Conservation (phyloP, 2,329 filamentous ascomycete species). For the Periconia digitata region DNA sequence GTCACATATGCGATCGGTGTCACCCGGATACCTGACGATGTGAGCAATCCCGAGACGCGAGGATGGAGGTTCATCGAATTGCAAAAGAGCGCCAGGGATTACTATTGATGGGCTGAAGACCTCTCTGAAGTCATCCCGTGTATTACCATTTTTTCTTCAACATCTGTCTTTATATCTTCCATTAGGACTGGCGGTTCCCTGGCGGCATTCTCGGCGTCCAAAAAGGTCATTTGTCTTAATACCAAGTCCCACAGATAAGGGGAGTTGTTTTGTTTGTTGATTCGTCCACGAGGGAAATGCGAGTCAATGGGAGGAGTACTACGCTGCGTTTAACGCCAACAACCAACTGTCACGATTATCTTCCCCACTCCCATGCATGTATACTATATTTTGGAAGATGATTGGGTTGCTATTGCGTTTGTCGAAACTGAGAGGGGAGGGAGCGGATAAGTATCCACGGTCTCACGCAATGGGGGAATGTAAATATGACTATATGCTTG, state of each 20-base stretch:
- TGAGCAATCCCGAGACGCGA: slow-evolving; percentile 93
- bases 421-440: not conserved
- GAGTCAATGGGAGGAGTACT: not conserved
- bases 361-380: slow-evolving; percentile 24
- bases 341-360: slow-evolving; percentile 9
- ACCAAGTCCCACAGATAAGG: slow-evolving; percentile 2
- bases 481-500: too few relatives aligned
- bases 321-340: not conserved
- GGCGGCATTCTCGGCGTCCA: slow-evolving; percentile 37
- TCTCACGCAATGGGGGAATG: too few relatives aligned
- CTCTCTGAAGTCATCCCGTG: slow-evolving; percentile 1
- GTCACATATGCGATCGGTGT: slow-evolving; percentile 98
- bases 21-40: slow-evolving; percentile 89
- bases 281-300: not conserved
- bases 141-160: slow-evolving; percentile 19
- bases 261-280: slow-evolving; percentile 11
- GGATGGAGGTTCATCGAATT: slow-evolving; percentile 98
- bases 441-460: not conserved
- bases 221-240: slow-evolving; percentile 25
- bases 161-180: slow-evolving; percentile 17
- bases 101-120: slow-evolving; percentile 56
- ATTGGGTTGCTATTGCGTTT: not conserved
- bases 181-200: slow-evolving; percentile 10
- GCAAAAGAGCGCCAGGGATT: slow-evolving; percentile 97
- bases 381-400: slow-evolving; percentile 9